A percentile compares a stretch with the other conserved stretches of the same genome.
Evolutionary conservation across 768 basidiomycete genomes (phyloP).

Genomic region (Galerina marginata): DNA sequence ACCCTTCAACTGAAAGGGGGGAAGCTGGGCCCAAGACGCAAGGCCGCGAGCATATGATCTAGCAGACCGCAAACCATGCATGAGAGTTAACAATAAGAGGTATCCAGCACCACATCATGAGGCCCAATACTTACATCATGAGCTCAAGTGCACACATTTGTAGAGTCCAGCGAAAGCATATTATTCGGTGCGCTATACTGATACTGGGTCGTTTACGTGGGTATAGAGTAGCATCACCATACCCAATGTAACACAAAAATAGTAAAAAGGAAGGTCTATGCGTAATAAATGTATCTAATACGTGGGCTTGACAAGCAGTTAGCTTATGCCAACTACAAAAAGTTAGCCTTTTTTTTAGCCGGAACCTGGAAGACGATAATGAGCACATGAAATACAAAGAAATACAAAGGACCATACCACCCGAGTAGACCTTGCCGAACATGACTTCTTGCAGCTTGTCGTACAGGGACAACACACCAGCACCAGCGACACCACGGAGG

Average conservation of each 20-base stretch:
- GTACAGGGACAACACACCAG: conserved; percentile 98
- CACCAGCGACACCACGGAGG: conserved; percentile 99
- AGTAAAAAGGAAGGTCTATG: conserved; percentile 44
- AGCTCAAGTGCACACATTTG: not conserved
- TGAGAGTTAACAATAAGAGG: not conserved
- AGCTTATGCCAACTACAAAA: conserved; percentile 22
- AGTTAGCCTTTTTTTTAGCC: conserved; percentile 44
- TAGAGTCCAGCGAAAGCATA: conserved; percentile 22
- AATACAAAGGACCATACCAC: conserved; percentile 59
- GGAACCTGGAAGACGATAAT: conserved; percentile 40
- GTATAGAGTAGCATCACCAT: conserved; percentile 45
- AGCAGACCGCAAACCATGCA: conserved; percentile 7
- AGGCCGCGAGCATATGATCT: conserved; percentile 12
- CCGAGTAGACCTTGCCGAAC: conserved; percentile 99
- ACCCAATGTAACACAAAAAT: conserved; percentile 37
- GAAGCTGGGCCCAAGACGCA: conserved; percentile 16
- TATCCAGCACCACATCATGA: no score
- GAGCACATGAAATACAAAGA: not conserved
- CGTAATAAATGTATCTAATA: conserved; percentile 38
- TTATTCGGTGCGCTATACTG: conserved; percentile 34
- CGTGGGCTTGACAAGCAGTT: conserved; percentile 22
- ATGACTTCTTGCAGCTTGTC: conserved; percentile 96
- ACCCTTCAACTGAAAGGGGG: conserved; percentile 21
- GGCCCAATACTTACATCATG: no score
- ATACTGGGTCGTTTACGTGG: conserved; percentile 40